These are phyloP conservation scores for Cutaneotrichosporon mucoides DNA, from an alignment of 1,284 basidiomycete species.

Conservation along the genomic window DNA sequence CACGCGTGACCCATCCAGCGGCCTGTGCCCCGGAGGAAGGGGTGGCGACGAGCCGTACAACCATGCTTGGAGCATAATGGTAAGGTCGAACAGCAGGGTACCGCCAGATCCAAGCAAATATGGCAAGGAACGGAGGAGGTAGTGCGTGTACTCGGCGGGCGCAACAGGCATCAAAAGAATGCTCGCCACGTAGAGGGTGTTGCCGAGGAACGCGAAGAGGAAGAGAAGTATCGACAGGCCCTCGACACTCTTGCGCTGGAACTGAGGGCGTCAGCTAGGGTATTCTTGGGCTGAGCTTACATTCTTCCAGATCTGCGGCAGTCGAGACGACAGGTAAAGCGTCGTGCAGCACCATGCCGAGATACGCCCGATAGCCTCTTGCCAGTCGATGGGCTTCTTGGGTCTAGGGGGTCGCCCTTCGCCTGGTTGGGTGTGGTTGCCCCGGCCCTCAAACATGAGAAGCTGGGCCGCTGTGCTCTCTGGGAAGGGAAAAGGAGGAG, in stretches of 20 bases:
- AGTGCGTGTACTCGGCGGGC: constrained; percentile 29
- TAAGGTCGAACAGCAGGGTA: constrained; percentile 82
- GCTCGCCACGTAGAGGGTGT: constrained; percentile 81
- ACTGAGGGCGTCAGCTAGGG: constrained; percentile 53
- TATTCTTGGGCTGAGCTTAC: constrained; percentile 53
- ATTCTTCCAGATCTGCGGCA: constrained; percentile 97
- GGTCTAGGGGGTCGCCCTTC: background rate
- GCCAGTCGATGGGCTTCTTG: constrained; percentile 1
- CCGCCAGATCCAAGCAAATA: constrained; percentile 83
- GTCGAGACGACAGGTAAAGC: constrained; percentile 80
- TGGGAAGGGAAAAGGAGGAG: constrained; percentile 3
- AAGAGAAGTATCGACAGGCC: constrained; percentile 91
- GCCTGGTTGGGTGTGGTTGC: background rate
- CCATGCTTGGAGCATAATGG: constrained; percentile 66
- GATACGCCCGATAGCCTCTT: constrained; percentile 66
- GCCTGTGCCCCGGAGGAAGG: constrained; percentile 19
- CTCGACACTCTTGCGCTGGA: constrained; percentile 83
- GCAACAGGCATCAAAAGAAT: constrained; percentile 56
- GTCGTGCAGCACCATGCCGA: constrained; percentile 90
- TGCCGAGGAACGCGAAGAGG: constrained; percentile 84
- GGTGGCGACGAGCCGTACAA: constrained; percentile 53
- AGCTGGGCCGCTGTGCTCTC: background rate
- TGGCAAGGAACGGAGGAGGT: constrained; percentile 47
- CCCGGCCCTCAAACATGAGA: background rate
- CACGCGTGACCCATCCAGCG: constrained; percentile 11